phyloP scores from a whole-genome alignment of 768 basidiomycete genomes.

The Dentipellis sp. region DNA sequence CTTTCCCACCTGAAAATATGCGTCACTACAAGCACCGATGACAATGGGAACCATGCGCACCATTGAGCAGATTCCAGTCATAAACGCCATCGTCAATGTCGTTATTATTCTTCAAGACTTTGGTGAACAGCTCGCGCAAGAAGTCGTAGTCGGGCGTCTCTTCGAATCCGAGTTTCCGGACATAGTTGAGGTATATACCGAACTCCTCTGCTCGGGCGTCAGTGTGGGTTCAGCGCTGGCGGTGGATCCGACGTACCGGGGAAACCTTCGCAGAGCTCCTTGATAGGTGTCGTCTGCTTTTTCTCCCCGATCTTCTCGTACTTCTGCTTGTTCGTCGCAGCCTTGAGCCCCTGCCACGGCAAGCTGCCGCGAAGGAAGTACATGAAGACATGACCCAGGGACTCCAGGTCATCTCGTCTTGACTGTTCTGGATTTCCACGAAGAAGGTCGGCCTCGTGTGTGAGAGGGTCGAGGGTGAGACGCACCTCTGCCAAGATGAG shows the following conservation, averaged over 20 bases:
- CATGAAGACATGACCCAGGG: conserved; percentile 99
- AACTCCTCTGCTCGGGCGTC: conserved; percentile 71
- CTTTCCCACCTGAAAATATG: conserved; percentile 61
- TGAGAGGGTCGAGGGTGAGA: conserved; percentile 4
- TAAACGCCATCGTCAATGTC: conserved; percentile 91
- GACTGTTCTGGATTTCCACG: conserved; percentile 62
- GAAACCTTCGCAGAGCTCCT: conserved; percentile 92
- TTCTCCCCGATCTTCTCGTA: conserved; percentile 99
- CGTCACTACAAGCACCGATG: background rate
- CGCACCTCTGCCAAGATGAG: conserved; percentile 91
- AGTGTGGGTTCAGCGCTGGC: background rate
- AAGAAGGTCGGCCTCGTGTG: background rate
- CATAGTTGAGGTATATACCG: conserved; percentile 97
- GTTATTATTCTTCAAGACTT: conserved; percentile 84
- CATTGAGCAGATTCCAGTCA: conserved; percentile 93
- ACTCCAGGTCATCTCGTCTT: conserved; percentile 93
- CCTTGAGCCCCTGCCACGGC: conserved; percentile 99
- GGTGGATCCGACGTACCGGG: conserved; percentile 50
- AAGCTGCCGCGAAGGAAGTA: conserved; percentile 96
- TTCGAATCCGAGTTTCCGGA: conserved; percentile 97
- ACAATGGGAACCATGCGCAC: conserved; percentile 26
- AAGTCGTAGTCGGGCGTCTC: conserved; percentile 99
- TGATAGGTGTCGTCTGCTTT: conserved; percentile 97
- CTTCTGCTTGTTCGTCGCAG: conserved; percentile 99
- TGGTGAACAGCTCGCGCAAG: conserved; percentile 87